Evolutionary conservation across 2,329 filamentous ascomycete genomes (phyloP), one percentile per base, ranked within the genome.

Genomic region (Epichloe gansuensis): DNA sequence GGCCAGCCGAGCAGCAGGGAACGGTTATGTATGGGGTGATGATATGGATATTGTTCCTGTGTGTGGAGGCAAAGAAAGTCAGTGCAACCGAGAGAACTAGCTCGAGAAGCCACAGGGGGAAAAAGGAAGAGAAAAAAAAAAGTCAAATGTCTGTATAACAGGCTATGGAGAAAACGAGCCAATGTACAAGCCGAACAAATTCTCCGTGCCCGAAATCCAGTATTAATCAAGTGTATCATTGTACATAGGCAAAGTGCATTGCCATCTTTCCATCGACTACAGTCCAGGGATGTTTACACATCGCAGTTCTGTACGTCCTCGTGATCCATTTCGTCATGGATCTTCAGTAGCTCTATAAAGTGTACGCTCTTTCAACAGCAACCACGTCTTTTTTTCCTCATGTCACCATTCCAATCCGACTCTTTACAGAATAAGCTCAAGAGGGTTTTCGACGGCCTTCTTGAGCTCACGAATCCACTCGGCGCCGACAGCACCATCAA

Each of bases 401-500:
- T 25, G 31, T 9, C n/a, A 27, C 12, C 9, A 25, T 11, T 39
- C 17, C 7, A 4, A 23, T 21, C 27, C 39, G 23, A 12, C 3
- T 45, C 55, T 76, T 85, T 15, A 98, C 71, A 98, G 79, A 69
- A 98, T 77, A 61, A 98, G 79, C 76, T 95, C 87, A 61, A 98
- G 79, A 60, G 93, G 93, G 80, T 95, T 96, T 83, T 98, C 93
- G 55, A 98, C 76, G 50, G 89, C 87, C 80, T 90, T 91, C 86
- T 98, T 98, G 70, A 98, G 76, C 76, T 94, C 93, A 71, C 81
- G 83, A 72, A 98, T 89, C 83, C 91, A 98, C 72, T 98, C 93
- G 54, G 85, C 93, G 65, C 93, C 94, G 53, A 97, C 87, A 41
- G 90, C 93, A 58, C 93, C 93, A 68, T 98, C 93, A 12, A 98